A percentile compares a stretch with the other conserved stretches of the same genome.
These are phyloP conservation scores for Paraurostyla sp. DNA, from an alignment of 73 alveolate species.

Conservation along the genomic window DNA sequence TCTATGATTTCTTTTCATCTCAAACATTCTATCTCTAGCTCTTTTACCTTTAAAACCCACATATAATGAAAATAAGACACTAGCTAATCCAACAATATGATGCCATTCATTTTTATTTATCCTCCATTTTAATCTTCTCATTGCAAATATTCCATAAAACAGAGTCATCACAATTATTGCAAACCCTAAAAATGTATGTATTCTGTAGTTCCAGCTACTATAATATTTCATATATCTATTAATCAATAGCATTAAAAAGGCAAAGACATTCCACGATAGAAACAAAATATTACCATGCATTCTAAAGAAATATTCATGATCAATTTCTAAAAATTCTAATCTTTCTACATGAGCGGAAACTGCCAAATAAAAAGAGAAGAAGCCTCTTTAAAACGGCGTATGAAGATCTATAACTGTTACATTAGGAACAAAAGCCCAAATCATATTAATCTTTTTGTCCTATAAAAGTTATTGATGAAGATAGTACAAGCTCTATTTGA, in stretches of 20 bases:
- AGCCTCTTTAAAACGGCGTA: background rate
- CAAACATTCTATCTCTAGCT: constrained; percentile 36
- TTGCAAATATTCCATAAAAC: background rate
- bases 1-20: constrained; percentile 24
- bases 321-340: background rate
- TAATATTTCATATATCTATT: constrained; percentile 18
- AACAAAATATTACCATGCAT: background rate
- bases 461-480: background rate
- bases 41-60: background rate
- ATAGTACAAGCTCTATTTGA: background rate
- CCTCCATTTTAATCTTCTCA: background rate
- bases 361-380: background rate
- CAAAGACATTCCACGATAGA: background rate
- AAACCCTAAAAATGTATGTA: background rate
- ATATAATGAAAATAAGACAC: background rate
- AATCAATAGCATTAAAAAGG: background rate
- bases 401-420: background rate
- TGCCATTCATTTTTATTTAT: background rate
- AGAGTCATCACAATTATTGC: background rate
- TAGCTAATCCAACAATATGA: background rate
- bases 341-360: background rate
- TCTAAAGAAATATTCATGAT: background rate
- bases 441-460: constrained; percentile 2
- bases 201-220: background rate
- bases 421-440: constrained; percentile 15